Evolutionary conservation across 495 filamentous ascomycete species (phyloP), one percentile per base, ranked within the genome.

Genomic region (Beverwykella pulmonaria): DNA sequence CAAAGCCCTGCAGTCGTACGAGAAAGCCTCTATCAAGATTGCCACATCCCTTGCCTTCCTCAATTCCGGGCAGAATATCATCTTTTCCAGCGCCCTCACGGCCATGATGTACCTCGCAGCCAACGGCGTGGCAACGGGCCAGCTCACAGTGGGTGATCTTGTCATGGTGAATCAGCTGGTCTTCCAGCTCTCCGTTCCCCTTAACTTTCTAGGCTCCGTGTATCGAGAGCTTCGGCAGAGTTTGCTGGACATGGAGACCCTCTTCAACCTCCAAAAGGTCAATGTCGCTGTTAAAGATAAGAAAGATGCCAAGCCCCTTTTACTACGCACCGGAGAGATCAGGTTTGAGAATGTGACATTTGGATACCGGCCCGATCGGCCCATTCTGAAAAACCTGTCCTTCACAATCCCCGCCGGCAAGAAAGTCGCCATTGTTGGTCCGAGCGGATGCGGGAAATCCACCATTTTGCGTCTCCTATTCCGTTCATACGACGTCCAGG

Each of bases 141-240:
- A 77, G 14, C 75, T 98, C 68, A 96, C 92, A 0, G 92, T 98
- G n/a, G 94, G 94, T 59, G 94, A 98, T 73, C 82, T 98, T 39
- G 95, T 98, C 56, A 92, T 98, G 89, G 92, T 98, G 70, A 98
- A 98, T 75, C 95, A 98, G 79, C 87, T 98, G 14, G 93, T 98
- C 66, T 98, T 98, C 78, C 94, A 98, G 77, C 87, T 98, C 14
- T 96, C 92, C 1, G 90, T 98, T 0, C 94, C 94, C 0, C 82
- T 98, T 44, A 98, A 98, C 80, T 98, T 98, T 78, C 81, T 98
- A 0, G 94, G 94, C 10, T 92, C 90, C 7, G 92, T 98, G 4
- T 98, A 98, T 76, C 89, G 94, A 65, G 95, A 98, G 79, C 83
- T 98, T 52, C 83, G 94, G 44, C 95, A 98, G 78, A 96, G 92